These are phyloP conservation scores for Albifimbria verrucaria DNA, from an alignment of 2,329 filamentous ascomycete genomes.

Conservation along the genomic window DNA sequence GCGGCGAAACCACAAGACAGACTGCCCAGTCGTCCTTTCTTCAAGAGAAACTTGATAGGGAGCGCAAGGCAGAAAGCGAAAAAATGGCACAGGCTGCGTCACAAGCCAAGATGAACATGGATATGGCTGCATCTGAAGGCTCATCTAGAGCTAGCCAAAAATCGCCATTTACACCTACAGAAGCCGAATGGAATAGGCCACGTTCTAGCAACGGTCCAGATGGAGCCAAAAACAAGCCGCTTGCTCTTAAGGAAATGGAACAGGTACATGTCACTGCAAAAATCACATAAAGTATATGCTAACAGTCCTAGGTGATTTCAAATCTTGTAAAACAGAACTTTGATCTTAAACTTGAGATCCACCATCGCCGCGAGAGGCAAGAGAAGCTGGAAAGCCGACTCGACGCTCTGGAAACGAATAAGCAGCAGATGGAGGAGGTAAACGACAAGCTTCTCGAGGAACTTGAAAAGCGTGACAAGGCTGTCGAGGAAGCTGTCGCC, in stretches of 20 bases:
- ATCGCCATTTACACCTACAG: conserved; percentile 35
- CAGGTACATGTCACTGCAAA: too few relatives aligned
- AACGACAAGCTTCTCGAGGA: conserved; percentile 58
- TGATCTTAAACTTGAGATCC: conserved; percentile 70
- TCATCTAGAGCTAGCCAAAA: conserved; percentile 30
- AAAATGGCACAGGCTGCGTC: conserved; percentile 26
- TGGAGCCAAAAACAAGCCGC: conserved; percentile 43
- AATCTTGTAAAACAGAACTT: conserved; percentile 74
- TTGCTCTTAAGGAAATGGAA: conserved; percentile 68
- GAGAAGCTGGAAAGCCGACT: conserved; percentile 54
- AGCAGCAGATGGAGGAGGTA: conserved; percentile 51
- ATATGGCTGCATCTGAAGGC: conserved; percentile 37
- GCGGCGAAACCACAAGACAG: conserved; percentile 37
- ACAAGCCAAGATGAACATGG: conserved; percentile 32
- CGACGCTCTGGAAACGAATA: conserved; percentile 52
- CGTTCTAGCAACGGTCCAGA: conserved; percentile 40
- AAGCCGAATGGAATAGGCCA: conserved; percentile 35
- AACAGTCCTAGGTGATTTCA: conserved; percentile 52
- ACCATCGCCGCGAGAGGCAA: conserved; percentile 64
- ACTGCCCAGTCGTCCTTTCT: conserved; percentile 47
- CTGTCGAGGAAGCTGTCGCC: conserved; percentile 65
- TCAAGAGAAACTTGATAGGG: conserved; percentile 52
- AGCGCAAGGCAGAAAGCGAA: conserved; percentile 47
- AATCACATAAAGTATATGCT: too few relatives aligned
- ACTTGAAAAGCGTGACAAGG: conserved; percentile 66